These are phyloP conservation scores for Penicillium coffeae DNA, from an alignment of 495 filamentous ascomycete species.

Conservation along the genomic window DNA sequence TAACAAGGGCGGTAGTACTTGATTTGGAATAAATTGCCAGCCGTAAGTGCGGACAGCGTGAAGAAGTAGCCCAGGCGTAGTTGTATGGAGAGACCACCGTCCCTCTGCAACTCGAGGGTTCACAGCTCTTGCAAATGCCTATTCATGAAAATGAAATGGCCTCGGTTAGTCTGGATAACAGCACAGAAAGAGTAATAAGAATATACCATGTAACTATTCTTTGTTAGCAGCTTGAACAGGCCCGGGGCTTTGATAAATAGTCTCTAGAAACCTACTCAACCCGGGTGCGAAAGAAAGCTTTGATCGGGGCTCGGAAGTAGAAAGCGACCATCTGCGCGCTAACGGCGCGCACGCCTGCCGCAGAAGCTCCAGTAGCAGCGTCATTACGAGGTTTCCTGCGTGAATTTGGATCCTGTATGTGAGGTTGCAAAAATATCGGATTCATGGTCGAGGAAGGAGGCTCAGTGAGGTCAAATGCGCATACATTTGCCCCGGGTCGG, in stretches of 20 bases:
- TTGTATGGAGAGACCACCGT: constrained; percentile 66
- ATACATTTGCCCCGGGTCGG: not conserved
- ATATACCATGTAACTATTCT: constrained; percentile 56
- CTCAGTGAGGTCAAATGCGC: not conserved
- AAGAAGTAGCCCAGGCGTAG: constrained; percentile 71
- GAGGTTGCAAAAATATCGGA: constrained; percentile 18
- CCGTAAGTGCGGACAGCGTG: constrained; percentile 77
- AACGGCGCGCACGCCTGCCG: constrained; percentile 74
- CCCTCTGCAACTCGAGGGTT: constrained; percentile 56
- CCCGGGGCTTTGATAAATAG: not conserved
- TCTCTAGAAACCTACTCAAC: constrained; percentile 65
- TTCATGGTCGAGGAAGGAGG: constrained; percentile 8
- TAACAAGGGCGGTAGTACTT: constrained; percentile 79
- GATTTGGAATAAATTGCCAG: constrained; percentile 83
- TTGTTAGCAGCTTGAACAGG: constrained; percentile 5
- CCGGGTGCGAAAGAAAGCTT: constrained; percentile 82
- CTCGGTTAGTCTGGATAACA: constrained; percentile 18
- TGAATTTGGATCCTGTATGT: constrained; percentile 15
- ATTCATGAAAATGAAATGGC: constrained; percentile 5
- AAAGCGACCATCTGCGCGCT: constrained; percentile 77
- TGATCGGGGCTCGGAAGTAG: constrained; percentile 84
- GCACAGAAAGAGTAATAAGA: not conserved
- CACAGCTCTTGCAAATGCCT: constrained; percentile 66
- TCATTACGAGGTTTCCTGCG: constrained; percentile 52
- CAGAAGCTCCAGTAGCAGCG: constrained; percentile 71